Conservation (phyloP, 352 stramenopile species). For the Pythium biforme region DNA sequence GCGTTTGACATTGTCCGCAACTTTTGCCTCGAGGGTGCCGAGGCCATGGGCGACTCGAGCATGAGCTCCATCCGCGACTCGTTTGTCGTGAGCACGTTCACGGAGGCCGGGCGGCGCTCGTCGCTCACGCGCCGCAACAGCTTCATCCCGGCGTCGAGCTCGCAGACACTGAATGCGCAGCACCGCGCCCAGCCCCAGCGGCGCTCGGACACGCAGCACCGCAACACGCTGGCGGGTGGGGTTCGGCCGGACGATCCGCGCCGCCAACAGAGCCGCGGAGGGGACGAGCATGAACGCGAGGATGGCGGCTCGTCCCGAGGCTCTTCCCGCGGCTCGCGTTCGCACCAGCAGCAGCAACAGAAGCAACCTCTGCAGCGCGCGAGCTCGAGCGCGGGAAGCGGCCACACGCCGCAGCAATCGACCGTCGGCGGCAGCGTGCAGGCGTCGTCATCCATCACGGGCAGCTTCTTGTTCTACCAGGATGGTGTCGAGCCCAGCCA, state of each 20-base stretch:
- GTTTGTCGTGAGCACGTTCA: conserved; percentile 61
- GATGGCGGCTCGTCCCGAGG: background rate
- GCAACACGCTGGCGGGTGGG: conserved; percentile 13
- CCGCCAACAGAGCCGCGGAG: conserved; percentile 2
- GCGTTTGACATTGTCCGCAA: conserved; percentile 80
- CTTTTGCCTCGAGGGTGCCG: conserved; percentile 67
- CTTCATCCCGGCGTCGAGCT: conserved; percentile 48
- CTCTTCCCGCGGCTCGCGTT: conserved; percentile 4
- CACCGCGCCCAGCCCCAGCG: conserved; percentile 14
- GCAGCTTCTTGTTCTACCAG: conserved; percentile 29
- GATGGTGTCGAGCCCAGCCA: conserved; percentile 19
- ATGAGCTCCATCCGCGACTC: conserved; percentile 73
- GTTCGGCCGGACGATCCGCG: background rate
- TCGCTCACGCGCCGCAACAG: conserved; percentile 40
- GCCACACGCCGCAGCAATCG: background rate
- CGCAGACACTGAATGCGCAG: conserved; percentile 31
- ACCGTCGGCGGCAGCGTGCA: background rate
- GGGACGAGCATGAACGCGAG: background rate
- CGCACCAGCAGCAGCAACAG: background rate
- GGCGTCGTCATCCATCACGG: background rate
- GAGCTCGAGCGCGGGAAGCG: background rate
- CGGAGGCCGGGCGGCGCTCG: conserved; percentile 27
- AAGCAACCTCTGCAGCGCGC: background rate
- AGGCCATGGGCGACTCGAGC: conserved; percentile 47
- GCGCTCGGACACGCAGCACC: conserved; percentile 4